Evolutionary conservation across 495 filamentous ascomycete species (phyloP).

Genomic region (Penicillium canescens): DNA sequence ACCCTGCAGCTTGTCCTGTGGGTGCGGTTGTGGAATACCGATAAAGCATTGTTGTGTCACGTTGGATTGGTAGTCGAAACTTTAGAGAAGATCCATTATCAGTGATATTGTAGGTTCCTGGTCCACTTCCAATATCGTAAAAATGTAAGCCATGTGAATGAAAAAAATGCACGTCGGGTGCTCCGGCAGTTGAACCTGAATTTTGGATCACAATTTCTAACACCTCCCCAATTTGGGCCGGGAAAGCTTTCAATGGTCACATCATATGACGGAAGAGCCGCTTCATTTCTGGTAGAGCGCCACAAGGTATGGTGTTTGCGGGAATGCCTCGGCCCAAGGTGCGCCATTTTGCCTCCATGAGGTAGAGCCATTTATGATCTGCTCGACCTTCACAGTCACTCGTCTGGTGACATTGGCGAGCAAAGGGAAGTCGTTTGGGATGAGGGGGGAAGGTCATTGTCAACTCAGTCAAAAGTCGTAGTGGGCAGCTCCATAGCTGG

Average conservation of each 20-base stretch:
- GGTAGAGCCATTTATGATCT: constrained; percentile 43
- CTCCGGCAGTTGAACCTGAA: constrained; percentile 39
- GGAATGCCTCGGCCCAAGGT: constrained; percentile 47
- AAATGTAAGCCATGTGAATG: constrained; percentile 60
- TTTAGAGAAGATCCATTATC: constrained; percentile 51
- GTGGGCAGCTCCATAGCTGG: constrained; percentile 28
- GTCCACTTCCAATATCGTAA: constrained; percentile 59
- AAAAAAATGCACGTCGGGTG: constrained; percentile 58
- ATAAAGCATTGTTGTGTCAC: constrained; percentile 61
- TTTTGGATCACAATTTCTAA: constrained; percentile 61
- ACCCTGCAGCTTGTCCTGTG: constrained; percentile 42
- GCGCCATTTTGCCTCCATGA: constrained; percentile 45
- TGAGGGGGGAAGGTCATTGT: constrained; percentile 52
- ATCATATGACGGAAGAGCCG: constrained; percentile 40
- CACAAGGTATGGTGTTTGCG: constrained; percentile 53
- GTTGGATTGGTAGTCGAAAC: constrained; percentile 41
- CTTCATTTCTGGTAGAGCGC: constrained; percentile 51
- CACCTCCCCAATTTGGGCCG: constrained; percentile 59
- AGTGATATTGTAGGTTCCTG: constrained; percentile 53
- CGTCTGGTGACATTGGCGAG: constrained; percentile 54
- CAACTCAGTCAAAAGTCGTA: constrained; percentile 46
- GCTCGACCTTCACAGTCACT: constrained; percentile 44
- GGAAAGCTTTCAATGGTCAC: constrained; percentile 39
- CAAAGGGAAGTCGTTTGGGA: constrained; percentile 40
- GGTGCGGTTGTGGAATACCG: no score